phyloP scores from a whole-genome alignment of 2,329 filamentous ascomycete species.

The Pleurostoma richardsiae region DNA sequence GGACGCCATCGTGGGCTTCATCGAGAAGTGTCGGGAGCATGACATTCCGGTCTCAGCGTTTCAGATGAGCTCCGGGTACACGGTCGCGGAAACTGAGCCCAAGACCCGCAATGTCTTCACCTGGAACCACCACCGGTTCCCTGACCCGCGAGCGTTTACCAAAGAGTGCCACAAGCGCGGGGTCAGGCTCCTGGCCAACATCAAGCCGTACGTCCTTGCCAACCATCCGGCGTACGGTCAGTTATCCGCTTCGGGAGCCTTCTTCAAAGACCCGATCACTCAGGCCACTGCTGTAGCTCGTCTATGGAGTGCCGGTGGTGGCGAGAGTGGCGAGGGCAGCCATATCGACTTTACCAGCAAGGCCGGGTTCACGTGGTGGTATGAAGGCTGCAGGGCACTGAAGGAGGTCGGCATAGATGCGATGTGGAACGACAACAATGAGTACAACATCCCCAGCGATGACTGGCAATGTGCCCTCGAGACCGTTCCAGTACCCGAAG shows the following conservation, averaged over 20 bases:
- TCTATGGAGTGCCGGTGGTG: constrained; percentile 69
- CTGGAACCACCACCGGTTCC: constrained; percentile 68
- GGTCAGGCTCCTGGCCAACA: constrained; percentile 64
- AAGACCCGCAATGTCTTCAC: constrained; percentile 68
- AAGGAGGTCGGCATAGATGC: constrained; percentile 62
- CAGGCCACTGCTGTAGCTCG: constrained; percentile 50
- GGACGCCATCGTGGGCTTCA: constrained; percentile 56
- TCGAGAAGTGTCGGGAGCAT: constrained; percentile 54
- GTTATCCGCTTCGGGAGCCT: constrained; percentile 50
- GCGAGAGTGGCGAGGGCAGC: constrained; percentile 63
- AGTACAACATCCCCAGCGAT: constrained; percentile 64
- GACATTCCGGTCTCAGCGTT: constrained; percentile 67
- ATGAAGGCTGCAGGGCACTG: constrained; percentile 58
- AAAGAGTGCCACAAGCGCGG: constrained; percentile 57
- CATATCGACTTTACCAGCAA: constrained; percentile 70
- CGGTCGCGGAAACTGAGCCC: constrained; percentile 59
- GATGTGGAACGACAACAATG: constrained; percentile 79
- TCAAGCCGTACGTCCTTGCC: constrained; percentile 66
- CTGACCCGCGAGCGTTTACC: constrained; percentile 60
- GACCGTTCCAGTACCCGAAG: constrained; percentile 27
- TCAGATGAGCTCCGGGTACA: constrained; percentile 71
- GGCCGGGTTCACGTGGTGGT: constrained; percentile 67
- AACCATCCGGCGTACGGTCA: constrained; percentile 63
- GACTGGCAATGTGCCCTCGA: constrained; percentile 59
- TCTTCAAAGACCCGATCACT: constrained; percentile 58